Conservation (phyloP, 2,329 filamentous ascomycete genomes). For the Cercospora canescens region DNA sequence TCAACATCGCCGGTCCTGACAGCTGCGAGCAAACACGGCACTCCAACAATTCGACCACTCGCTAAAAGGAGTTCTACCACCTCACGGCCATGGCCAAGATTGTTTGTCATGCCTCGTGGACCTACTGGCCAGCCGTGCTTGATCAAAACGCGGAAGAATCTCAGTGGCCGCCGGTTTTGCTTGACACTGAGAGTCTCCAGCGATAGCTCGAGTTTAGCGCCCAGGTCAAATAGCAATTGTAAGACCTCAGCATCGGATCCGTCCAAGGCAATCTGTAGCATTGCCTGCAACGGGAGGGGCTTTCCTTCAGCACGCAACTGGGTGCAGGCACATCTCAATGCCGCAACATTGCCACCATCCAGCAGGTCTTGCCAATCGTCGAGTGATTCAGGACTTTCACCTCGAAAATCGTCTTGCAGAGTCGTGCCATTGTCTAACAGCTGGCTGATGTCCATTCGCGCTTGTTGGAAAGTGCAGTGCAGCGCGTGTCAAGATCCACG, state of each 20-base stretch:
- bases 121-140: conserved; percentile 14
- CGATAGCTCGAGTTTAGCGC: conserved; percentile 4
- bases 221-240: conserved; percentile 7
- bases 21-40: conserved; percentile 16
- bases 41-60: conserved; percentile 3
- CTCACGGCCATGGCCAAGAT: conserved; percentile 12
- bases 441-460: conserved; percentile 9
- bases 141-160: conserved; percentile 9
- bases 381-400: not conserved
- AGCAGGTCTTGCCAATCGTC: not conserved
- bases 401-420: not conserved
- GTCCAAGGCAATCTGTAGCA: conserved; percentile 9
- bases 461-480: not conserved
- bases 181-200: conserved; percentile 10
- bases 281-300: conserved; percentile 2
- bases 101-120: conserved; percentile 13
- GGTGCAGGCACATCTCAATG: not conserved
- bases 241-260: conserved; percentile 1
- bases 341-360: not conserved
- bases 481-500: not conserved
- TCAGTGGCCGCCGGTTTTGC: not conserved
- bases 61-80: conserved; percentile 15
- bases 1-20: conserved; percentile 10
- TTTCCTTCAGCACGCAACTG: not conserved
- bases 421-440: not conserved